Evolutionary conservation across 78 protist species (phyloP), one percentile per base, ranked within the genome.

Genomic region (Dictyostelium intermedium): DNA sequence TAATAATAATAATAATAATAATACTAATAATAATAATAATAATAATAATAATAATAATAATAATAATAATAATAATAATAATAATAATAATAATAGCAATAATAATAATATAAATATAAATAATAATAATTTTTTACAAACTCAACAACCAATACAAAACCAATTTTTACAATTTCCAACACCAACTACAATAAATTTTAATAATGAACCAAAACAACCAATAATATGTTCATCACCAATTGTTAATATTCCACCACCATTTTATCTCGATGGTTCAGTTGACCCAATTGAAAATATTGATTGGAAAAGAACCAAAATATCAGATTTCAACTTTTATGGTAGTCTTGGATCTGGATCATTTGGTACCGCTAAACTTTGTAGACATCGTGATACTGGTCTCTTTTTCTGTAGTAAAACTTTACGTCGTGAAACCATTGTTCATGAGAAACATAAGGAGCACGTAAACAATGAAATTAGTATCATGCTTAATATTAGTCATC

Each of bases 391-490:
- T 0, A 82, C 94, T 25, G 86, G 87, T 13, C 61, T 66, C 4
- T 69, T 50, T 41, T 87, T 85, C 47, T 84, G 91, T 66, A 43
- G 78, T 45, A 95, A 95, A 69, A 69, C 79, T 8, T 34, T 93
- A 11, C 72, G 73, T 60, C 70, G 91, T 23, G 41, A 80, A 13
- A 27, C 47, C 2, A 82, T 93, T 34, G 61, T 76, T 10, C 81
- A 77, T 39, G 27, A 61, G 8, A 79, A 84, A 53, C 97, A 95
- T 47, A 86, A 41, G 20, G 95, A 95, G 7, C 97, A 95, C 56
- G 70, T 95, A 9, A 23, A 50, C 0, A 81, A 70, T 41, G 97
- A 95, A 72, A 82, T 37, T 16, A 56, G 34, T 34, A 81, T 84
- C 8, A 82, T 95, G 94, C 34, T 72, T 11, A 79, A 79, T 4